Conservation (phyloP, 208 protist species). For the Novymonas esmeraldas region DNA sequence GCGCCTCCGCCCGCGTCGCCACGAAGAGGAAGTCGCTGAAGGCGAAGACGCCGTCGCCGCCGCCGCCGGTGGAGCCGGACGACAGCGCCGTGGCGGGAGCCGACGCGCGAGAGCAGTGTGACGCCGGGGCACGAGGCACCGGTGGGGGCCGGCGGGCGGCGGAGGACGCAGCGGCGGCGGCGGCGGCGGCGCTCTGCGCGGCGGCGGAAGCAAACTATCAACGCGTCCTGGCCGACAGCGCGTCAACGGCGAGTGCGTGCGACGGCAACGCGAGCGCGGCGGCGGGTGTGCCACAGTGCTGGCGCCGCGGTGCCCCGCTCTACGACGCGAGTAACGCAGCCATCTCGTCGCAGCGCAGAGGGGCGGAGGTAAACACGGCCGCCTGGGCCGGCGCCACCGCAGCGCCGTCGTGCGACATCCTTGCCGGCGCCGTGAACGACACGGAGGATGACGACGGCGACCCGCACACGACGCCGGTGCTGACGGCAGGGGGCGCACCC, state of each 20-base stretch:
- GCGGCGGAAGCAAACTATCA: constrained; percentile 18
- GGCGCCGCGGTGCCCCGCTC: constrained; percentile 11
- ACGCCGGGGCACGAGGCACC: too few species aligned
- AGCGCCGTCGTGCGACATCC: not conserved
- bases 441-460: too few species aligned
- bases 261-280: too few species aligned
- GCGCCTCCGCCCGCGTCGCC: not conserved
- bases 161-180: not conserved
- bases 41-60: not conserved
- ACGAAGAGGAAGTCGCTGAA: not conserved
- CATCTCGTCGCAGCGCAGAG: not conserved
- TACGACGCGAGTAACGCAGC: constrained; percentile 31
- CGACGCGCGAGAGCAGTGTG: too few species aligned
- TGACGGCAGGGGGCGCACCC: not conserved
- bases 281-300: not conserved
- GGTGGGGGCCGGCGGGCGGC: not conserved
- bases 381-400: not conserved
- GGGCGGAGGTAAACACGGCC: too few species aligned
- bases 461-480: not conserved
- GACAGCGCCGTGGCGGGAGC: not conserved
- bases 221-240: not conserved
- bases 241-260: too few species aligned
- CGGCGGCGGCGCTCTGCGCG: not conserved
- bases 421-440: not conserved
- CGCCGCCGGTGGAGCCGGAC: not conserved